phyloP scores from a whole-genome alignment of 2,329 filamentous ascomycete species.

The Colletotrichum sp. region DNA sequence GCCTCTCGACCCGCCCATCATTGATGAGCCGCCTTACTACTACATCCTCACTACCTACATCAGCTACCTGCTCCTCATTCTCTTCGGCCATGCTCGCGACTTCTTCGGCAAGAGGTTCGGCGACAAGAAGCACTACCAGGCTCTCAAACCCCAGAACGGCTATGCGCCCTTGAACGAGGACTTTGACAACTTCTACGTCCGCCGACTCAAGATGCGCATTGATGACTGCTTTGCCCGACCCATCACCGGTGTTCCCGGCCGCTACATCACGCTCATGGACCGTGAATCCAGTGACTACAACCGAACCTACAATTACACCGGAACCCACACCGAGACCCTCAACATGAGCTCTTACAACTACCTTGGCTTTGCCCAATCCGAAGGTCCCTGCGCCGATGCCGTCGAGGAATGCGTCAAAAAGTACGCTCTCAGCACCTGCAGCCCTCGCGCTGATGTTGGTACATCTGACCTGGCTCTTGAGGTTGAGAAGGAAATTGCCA shows the following conservation, averaged over 20 bases:
- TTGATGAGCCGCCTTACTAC: slow-evolving; percentile 97
- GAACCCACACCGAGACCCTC: slow-evolving; percentile 90
- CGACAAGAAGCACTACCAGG: slow-evolving; percentile 79
- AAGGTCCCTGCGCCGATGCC: slow-evolving; percentile 93
- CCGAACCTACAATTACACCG: slow-evolving; percentile 84
- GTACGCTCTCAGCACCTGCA: slow-evolving; percentile 84
- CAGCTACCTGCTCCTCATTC: slow-evolving; percentile 94
- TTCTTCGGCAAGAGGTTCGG: slow-evolving; percentile 98
- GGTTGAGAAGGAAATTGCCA: slow-evolving; percentile 87
- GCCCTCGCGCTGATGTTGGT: slow-evolving; percentile 82
- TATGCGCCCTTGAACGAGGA: slow-evolving; percentile 97
- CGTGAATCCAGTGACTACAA: slow-evolving; percentile 93
- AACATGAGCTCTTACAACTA: slow-evolving; percentile 99
- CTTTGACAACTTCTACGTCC: slow-evolving; percentile 98
- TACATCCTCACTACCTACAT: slow-evolving; percentile 98
- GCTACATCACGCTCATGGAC: slow-evolving; percentile 92
- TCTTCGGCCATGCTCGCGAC: slow-evolving; percentile 93
- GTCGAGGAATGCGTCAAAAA: slow-evolving; percentile 86
- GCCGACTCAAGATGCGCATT: slow-evolving; percentile 89
- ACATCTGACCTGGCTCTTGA: slow-evolving; percentile 88
- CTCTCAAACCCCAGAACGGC: slow-evolving; percentile 82
- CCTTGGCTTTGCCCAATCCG: slow-evolving; percentile 95
- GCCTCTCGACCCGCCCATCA: slow-evolving; percentile 80
- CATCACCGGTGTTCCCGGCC: slow-evolving; percentile 90
- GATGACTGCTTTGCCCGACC: slow-evolving; percentile 97